Percentiles rank a stretch among this genome's conserved stretches.
phyloP scores from a whole-genome alignment of 2,329 filamentous ascomycete genomes.

The Fusarium newnesense region DNA sequence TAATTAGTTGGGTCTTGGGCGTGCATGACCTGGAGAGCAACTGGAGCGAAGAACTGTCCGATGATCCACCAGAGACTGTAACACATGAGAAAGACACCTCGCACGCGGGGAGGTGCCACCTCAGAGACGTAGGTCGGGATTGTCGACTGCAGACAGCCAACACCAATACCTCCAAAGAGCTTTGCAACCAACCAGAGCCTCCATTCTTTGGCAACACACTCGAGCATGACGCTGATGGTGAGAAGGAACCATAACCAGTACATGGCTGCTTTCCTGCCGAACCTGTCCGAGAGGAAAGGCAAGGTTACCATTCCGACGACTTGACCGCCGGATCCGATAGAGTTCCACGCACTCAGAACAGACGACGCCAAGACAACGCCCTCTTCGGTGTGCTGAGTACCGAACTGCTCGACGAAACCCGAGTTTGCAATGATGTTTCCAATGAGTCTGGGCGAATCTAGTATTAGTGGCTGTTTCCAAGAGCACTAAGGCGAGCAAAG shows the following conservation, averaged over 20 bases:
- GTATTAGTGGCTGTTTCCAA: no score
- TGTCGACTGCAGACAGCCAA: constrained; percentile 55
- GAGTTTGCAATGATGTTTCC: no score
- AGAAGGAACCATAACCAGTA: constrained; percentile 47
- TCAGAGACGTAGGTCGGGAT: constrained; percentile 56
- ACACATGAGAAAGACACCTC: constrained; percentile 54
- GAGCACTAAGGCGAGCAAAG: no score
- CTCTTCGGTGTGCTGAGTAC: no score
- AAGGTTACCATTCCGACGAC: constrained; percentile 52
- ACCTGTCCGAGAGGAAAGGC: constrained; percentile 38
- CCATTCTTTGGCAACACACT: constrained; percentile 51
- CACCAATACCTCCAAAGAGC: constrained; percentile 50
- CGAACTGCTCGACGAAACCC: no score
- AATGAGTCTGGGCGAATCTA: no score
- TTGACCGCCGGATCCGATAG: constrained; percentile 46
- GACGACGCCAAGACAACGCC: no score
- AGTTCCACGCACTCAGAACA: no score
- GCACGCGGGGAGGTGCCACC: constrained; percentile 52
- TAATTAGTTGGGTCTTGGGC: constrained; percentile 40
- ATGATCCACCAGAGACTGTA: constrained; percentile 58
- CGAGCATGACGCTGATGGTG: constrained; percentile 49
- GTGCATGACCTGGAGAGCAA: constrained; percentile 52
- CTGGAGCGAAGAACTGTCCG: constrained; percentile 54
- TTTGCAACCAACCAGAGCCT: constrained; percentile 53
- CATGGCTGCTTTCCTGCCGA: constrained; percentile 48